Evolutionary conservation across 306 rosid genomes (phyloP).

Genomic region (Citrullus colocynthis): DNA sequence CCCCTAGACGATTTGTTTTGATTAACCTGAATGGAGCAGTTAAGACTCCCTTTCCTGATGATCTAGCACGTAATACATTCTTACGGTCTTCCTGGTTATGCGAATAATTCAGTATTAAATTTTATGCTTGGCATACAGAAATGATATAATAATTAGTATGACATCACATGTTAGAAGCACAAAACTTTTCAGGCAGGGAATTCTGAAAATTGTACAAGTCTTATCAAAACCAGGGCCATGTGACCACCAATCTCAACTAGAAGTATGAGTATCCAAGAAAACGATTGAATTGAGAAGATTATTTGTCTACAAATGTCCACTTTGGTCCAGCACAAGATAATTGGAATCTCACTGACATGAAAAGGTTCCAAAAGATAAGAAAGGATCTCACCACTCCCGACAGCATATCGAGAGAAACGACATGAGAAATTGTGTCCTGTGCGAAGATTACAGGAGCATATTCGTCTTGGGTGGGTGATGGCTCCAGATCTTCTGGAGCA

Average conservation of each 20-base stretch:
- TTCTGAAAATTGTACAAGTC: background rate
- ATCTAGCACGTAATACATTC: conserved; percentile 85
- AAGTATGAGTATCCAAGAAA: background rate
- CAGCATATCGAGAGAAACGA: conserved; percentile 75
- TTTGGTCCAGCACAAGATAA: conserved; percentile 5
- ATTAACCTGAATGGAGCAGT: conserved; percentile 85
- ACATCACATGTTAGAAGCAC: background rate
- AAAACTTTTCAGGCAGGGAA: background rate
- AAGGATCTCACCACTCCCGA: conserved; percentile 60
- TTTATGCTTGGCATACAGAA: background rate
- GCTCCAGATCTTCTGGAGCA: conserved; percentile 60
- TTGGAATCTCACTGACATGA: background rate
- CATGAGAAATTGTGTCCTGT: conserved; percentile 84
- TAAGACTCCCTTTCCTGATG: conserved; percentile 84
- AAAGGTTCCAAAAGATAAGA: conserved; percentile 6
- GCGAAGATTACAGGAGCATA: conserved; percentile 99
- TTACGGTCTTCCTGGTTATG: conserved; percentile 67
- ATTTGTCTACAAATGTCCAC: background rate
- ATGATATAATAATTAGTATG: background rate
- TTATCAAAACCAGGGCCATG: background rate
- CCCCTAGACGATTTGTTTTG: conserved; percentile 87
- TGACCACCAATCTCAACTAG: background rate
- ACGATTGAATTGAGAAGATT: background rate
- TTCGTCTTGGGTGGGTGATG: conserved; percentile 69
- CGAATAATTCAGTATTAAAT: background rate